Percentiles rank a stretch among this genome's conserved stretches.
Evolutionary conservation across 352 stramenopile genomes (phyloP).

Genomic region (Globisporangium radiosum): DNA sequence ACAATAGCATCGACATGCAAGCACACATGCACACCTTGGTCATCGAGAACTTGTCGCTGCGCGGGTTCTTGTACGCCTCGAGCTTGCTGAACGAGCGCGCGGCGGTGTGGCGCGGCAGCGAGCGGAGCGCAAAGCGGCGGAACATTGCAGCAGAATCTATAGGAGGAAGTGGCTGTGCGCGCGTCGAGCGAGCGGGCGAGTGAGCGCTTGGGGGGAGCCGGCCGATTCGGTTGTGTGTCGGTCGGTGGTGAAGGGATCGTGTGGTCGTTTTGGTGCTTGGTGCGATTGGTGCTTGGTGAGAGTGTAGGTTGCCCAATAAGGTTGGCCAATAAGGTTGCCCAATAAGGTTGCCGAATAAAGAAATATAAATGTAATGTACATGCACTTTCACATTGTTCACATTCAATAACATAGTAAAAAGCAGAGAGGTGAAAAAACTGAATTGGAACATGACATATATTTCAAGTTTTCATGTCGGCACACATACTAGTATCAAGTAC

Average conservation of each 20-base stretch:
- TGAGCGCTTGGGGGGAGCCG: constrained; percentile 5
- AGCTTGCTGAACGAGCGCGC: constrained; percentile 15
- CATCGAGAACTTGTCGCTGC: constrained; percentile 84
- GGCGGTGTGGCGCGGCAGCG: constrained; percentile 6
- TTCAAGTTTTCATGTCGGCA: no score
- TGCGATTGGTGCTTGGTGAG: neutral
- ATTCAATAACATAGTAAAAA: no score
- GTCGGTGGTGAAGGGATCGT: constrained; percentile 1
- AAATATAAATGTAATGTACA: no score
- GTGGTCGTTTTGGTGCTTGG: constrained; percentile 7
- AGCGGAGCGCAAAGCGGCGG: constrained; percentile 11
- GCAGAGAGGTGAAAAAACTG: no score
- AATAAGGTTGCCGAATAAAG: no score
- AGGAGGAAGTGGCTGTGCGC: neutral
- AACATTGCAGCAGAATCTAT: constrained; percentile 8
- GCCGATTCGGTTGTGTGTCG: constrained; percentile 2
- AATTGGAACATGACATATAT: no score
- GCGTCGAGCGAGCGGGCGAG: neutral
- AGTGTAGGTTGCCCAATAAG: no score
- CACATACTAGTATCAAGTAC: no score
- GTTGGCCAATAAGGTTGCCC: no score
- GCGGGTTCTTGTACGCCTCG: constrained; percentile 69
- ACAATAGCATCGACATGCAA: neutral
- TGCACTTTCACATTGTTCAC: no score
- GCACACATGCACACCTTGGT: constrained; percentile 39